phyloP scores from a whole-genome alignment of 139 green algal species.

The Chlorella sorokiniana region DNA sequence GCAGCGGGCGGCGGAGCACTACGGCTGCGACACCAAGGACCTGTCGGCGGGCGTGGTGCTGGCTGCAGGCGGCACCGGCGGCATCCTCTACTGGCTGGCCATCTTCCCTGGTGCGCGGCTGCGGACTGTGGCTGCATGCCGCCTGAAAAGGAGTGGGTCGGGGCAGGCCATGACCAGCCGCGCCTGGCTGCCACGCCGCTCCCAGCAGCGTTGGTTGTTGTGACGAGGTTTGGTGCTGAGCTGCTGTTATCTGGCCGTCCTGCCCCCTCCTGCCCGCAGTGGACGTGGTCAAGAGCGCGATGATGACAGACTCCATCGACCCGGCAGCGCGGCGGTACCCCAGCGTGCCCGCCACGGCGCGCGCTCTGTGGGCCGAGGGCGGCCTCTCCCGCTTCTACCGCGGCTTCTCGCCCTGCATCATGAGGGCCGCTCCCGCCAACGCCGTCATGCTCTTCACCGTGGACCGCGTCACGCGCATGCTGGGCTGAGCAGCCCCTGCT shows the following conservation, averaged over 20 bases:
- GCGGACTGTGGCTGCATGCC: not conserved
- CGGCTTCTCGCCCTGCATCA: constrained; percentile 91
- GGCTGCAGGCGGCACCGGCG: constrained; percentile 67
- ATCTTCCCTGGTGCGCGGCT: constrained; percentile 75
- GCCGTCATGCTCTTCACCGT: constrained; percentile 91
- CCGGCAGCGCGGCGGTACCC: constrained; percentile 73
- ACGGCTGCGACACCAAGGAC: constrained; percentile 41
- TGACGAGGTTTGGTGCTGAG: no score
- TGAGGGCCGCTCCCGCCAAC: constrained; percentile 88
- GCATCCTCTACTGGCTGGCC: constrained; percentile 84
- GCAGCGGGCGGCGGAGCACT: constrained; percentile 46
- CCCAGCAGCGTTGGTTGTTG: no score
- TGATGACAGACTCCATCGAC: constrained; percentile 88
- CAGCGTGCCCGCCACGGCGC: constrained; percentile 58
- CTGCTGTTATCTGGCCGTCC: no score
- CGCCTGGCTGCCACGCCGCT: no score
- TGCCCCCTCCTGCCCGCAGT: no score
- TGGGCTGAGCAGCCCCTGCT: not conserved
- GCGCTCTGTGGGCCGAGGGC: constrained; percentile 79
- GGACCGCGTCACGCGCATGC: constrained; percentile 62
- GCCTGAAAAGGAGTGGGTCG: no score
- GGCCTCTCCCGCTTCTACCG: constrained; percentile 88
- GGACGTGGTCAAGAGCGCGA: constrained; percentile 90
- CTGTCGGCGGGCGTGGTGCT: constrained; percentile 30
- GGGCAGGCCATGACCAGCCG: no score